These are phyloP conservation scores for Fusarium chuoi DNA, from an alignment of 2,329 filamentous ascomycete genomes.

Conservation along the genomic window DNA sequence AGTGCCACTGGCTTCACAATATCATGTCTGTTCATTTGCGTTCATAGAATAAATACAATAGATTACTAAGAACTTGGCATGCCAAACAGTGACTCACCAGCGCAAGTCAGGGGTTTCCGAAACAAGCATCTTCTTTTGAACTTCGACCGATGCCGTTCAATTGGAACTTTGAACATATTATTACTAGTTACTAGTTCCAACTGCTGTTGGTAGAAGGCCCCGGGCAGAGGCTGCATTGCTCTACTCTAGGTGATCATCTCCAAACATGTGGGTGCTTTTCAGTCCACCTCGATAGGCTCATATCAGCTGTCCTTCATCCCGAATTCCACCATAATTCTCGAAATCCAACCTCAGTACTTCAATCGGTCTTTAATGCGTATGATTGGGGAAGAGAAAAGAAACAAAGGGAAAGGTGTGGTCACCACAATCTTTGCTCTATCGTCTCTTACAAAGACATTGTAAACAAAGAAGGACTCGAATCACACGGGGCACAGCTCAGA, in stretches of 20 bases:
- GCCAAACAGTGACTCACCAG: background rate
- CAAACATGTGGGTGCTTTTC: background rate
- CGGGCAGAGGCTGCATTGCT: background rate
- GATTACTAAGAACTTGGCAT: background rate
- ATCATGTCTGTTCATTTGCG: fast-evolving
- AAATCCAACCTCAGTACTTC: background rate
- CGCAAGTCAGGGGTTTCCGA: background rate
- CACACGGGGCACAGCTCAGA: background rate
- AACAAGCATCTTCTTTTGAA: background rate
- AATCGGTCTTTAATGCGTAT: background rate
- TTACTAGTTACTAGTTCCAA: background rate
- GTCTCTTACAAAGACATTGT: background rate
- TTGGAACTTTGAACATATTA: fast-evolving
- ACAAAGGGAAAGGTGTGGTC: background rate
- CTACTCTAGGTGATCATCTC: background rate
- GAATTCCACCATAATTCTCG: fast-evolving
- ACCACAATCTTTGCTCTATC: background rate
- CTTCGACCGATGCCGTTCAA: background rate
- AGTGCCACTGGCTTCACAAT: fast-evolving
- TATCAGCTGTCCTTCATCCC: background rate
- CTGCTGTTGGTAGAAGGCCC: fast-evolving
- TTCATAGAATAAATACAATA: background rate
- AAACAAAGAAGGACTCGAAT: background rate
- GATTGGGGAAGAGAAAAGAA: background rate
- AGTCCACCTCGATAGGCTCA: background rate